Conservation (phyloP, 2,329 filamentous ascomycete species). For the Botryotinia globosa region DNA sequence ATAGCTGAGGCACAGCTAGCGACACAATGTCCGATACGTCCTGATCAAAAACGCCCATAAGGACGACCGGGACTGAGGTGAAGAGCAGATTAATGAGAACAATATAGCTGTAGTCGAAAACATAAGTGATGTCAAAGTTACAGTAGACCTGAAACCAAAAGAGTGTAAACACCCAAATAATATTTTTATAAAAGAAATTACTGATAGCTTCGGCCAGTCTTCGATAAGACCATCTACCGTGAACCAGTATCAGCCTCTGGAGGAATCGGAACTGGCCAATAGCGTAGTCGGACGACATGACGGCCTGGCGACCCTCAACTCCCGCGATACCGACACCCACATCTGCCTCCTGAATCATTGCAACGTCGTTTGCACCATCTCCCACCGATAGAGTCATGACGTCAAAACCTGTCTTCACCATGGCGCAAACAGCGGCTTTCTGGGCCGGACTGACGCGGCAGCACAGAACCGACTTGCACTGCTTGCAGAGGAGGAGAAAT, state of each 20-base stretch:
- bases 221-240: constrained; percentile 95
- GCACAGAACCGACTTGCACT: constrained; percentile 93
- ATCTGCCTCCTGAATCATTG: constrained; percentile 96
- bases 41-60: constrained; percentile 96
- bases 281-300: constrained; percentile 94
- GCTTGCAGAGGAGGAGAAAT: constrained; percentile 92
- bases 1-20: constrained; percentile 89
- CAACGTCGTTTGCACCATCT: constrained; percentile 92
- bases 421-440: constrained; percentile 92
- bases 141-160: constrained; percentile 98
- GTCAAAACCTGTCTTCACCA: constrained; percentile 92
- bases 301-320: constrained; percentile 86
- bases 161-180: constrained; percentile 93
- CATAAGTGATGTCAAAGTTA: constrained; percentile 93
- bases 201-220: constrained; percentile 88
- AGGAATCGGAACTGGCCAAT: constrained; percentile 93
- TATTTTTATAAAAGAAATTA: constrained; percentile 99
- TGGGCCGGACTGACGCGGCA: constrained; percentile 96
- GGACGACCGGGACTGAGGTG: constrained; percentile 88
- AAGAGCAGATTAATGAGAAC: constrained; percentile 95
- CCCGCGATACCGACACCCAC: constrained; percentile 96
- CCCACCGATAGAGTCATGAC: constrained; percentile 95
- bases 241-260: constrained; percentile 79
- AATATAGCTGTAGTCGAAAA: constrained; percentile 98
- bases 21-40: constrained; percentile 94